Evolutionary conservation across 371 early-diverging fungal species (phyloP).

Genomic region (Coemansia sp.): DNA sequence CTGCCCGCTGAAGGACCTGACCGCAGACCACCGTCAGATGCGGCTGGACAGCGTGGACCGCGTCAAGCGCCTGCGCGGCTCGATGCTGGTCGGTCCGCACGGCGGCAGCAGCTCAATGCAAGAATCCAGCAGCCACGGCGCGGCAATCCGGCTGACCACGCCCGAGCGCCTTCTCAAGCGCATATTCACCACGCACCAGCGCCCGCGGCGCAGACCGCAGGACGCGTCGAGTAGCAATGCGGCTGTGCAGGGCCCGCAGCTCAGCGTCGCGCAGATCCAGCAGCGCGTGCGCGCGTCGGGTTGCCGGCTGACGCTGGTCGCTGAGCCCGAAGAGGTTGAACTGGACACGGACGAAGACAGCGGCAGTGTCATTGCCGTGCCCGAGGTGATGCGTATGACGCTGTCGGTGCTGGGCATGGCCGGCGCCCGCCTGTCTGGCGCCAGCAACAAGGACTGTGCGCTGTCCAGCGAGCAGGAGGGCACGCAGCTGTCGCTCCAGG

Average conservation of each 20-base stretch:
- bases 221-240: background rate
- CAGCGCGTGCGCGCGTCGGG: conserved; percentile 47
- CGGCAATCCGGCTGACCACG: conserved; percentile 16
- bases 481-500: conserved; percentile 32
- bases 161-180: conserved; percentile 44
- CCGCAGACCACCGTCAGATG: conserved; percentile 63
- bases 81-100: conserved; percentile 39
- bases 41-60: conserved; percentile 59
- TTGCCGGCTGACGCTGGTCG: conserved; percentile 36
- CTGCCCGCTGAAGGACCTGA: conserved; percentile 65
- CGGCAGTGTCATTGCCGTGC: conserved; percentile 46
- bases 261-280: conserved; percentile 41
- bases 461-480: conserved; percentile 38
- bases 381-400: conserved; percentile 50
- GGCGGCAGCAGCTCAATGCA: conserved; percentile 26
- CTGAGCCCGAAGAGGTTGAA: conserved; percentile 38
- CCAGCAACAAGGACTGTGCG: conserved; percentile 19
- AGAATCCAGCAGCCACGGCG: conserved; percentile 5
- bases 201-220: conserved; percentile 18
- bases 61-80: conserved; percentile 43
- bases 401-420: conserved; percentile 47
- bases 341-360: conserved; percentile 44
- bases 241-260: conserved; percentile 11
- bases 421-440: conserved; percentile 6
- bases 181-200: conserved; percentile 48